Evolutionary conservation across 257 asterid species (phyloP).

Genomic region (Leptodermis oblonga): DNA sequence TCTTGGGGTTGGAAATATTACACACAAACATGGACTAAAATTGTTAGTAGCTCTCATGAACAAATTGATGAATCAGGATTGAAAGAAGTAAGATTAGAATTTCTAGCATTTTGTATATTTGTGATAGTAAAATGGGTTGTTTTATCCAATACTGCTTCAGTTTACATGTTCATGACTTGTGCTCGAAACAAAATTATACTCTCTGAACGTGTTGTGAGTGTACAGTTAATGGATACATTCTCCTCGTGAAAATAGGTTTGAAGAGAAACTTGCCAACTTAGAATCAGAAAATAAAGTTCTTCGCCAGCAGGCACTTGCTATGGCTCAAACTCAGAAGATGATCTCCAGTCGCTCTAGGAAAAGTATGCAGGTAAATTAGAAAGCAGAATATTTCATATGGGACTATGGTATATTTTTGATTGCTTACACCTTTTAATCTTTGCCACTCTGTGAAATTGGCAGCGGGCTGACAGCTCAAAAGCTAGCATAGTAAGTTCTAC

Average conservation of each 20-base stretch:
- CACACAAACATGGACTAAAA: neutral
- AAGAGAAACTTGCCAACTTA: conserved; percentile 83
- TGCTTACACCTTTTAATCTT: conserved; percentile 27
- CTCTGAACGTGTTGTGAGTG: conserved; percentile 1
- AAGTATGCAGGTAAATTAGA: conserved; percentile 64
- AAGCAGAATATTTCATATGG: conserved; percentile 17
- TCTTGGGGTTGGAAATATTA: neutral
- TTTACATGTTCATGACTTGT: conserved; percentile 10
- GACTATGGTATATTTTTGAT: conserved; percentile 9
- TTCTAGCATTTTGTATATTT: neutral
- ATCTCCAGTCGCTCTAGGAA: conserved; percentile 78
- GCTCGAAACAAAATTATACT: conserved; percentile 10
- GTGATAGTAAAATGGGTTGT: neutral
- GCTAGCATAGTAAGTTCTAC: conserved; percentile 45
- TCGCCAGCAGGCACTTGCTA: conserved; percentile 95
- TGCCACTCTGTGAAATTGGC: conserved; percentile 26
- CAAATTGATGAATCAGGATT: neutral
- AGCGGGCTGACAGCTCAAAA: conserved; percentile 83
- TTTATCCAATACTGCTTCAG: neutral
- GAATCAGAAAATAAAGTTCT: conserved; percentile 96
- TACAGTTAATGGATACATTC: conserved; percentile 25
- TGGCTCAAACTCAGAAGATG: conserved; percentile 84
- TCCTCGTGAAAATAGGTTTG: conserved; percentile 56
- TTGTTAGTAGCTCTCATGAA: neutral
- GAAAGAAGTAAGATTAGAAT: neutral